Base-by-base conservation (phyloP, 2,329 filamentous ascomycete genomes). In the Leptosphaerulina australis region DNA sequence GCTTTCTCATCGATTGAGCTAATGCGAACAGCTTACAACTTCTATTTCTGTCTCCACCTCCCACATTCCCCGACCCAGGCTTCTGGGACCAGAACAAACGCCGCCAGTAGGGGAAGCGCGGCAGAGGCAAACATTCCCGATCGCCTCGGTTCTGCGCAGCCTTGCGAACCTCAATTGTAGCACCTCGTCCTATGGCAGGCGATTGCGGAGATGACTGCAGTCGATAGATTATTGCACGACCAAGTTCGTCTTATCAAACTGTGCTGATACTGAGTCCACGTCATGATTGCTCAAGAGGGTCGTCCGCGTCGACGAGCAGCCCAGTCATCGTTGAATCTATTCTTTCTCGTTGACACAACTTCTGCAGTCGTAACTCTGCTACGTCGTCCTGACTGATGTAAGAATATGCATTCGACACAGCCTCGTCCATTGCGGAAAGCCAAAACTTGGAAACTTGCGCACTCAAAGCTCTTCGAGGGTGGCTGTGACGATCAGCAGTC, bases 41-140 rank as follows among this genome's bases (percentile, higher is more conserved):
- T 34, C 48, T 36, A 25, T 40, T 39, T 31, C 24, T 20, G 41
- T 37, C 37, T 26, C 48, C 48, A 40, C 48, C 40, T 45, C 41
- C 41, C 48, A 45, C 25, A 28, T 36, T 51, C 43, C 41, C 48
- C 48, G 48, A 41, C 35, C 48, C 48, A 45, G 48, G 36, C 12
- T 15, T 18, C 11, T 7, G 48, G 48, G 40, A 30, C 35, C 22
- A 18, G 26, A 34, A 36, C 35, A 11, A 30, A n/a, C 30, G 37
- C 37, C 31, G 30, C 34, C 35, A 36, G 25, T 26, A 44, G 45
- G 35, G 36, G 43, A n/a, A 46, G 48, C 31, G 37, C 48, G 36
- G 36, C 26, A 43, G 17, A 34, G 33, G 15, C 31, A 33, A 45
- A 46, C 30, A 33, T 25, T 37, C 36, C n/a, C 48, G 48, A 37